phyloP scores from a whole-genome alignment of 1,139 yeast genomes.

The Kodamaea anthophila region DNA sequence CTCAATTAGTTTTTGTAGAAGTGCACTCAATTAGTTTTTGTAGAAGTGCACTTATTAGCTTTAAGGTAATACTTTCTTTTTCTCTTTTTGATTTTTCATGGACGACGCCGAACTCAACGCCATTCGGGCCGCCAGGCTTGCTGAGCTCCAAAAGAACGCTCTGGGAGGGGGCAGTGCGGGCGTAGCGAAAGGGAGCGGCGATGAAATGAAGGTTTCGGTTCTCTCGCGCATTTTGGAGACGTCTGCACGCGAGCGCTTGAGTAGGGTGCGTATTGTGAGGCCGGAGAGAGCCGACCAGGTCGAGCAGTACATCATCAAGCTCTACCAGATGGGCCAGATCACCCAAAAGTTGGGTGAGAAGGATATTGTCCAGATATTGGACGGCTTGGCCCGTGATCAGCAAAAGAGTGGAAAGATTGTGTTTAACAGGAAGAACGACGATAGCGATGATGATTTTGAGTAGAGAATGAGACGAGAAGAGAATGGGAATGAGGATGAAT shows the following conservation, averaged over 20 bases:
- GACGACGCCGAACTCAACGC: conserved; percentile 83
- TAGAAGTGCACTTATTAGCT: no score
- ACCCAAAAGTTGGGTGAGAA: conserved; percentile 66
- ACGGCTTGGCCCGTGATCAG: conserved; percentile 78
- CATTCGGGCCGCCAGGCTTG: conserved; percentile 79
- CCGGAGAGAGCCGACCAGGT: conserved; percentile 89
- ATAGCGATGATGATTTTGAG: conserved; percentile 14
- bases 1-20: no score
- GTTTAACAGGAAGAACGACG: conserved; percentile 14
- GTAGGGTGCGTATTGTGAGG: conserved; percentile 81
- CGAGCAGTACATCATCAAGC: conserved; percentile 69
- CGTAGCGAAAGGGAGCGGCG: conserved; percentile 13
- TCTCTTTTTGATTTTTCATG: conserved; percentile 25
- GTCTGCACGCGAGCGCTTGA: conserved; percentile 80
- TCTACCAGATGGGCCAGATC: conserved; percentile 77
- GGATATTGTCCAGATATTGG: conserved; percentile 77
- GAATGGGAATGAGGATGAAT: background rate
- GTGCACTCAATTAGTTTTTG: no score
- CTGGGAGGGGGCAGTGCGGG: conserved; percentile 7
- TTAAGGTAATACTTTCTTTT: no score
- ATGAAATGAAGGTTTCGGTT: conserved; percentile 33
- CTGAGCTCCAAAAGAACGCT: conserved; percentile 62
- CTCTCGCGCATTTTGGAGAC: conserved; percentile 71
- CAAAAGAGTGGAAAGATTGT: conserved; percentile 54
- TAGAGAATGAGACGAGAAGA: conserved; percentile 3